These are phyloP conservation scores for Excoecaria cochinchinensis DNA, from an alignment of 345 rosid genomes.

Conservation along the genomic window DNA sequence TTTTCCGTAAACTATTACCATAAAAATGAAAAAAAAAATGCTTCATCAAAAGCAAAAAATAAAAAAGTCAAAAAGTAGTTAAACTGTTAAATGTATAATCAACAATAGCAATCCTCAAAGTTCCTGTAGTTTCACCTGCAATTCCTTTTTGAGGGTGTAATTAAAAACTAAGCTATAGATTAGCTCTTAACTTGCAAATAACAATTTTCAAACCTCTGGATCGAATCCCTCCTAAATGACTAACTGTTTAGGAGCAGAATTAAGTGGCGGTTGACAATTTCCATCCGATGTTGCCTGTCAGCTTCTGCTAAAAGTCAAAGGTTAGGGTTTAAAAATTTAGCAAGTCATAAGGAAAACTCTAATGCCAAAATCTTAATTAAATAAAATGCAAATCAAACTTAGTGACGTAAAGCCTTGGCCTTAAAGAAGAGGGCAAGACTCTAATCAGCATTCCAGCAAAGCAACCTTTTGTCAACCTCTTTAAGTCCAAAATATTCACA, in stretches of 20 bases:
- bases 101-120: not conserved
- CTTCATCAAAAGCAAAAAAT: no score
- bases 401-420: not conserved
- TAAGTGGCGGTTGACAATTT: not conserved
- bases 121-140: not conserved
- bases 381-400: slow-evolving; percentile 3
- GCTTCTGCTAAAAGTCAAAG: slow-evolving; percentile 11
- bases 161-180: not conserved
- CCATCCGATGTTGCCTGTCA: not conserved
- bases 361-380: not conserved
- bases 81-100: no score
- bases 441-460: slow-evolving; percentile 13
- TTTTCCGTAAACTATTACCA: no score
- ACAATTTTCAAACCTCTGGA: not conserved
- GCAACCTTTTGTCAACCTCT: slow-evolving; percentile 9
- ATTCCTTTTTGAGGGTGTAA: not conserved
- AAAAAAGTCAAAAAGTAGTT: no score
- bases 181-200: not conserved
- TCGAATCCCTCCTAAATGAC: not conserved
- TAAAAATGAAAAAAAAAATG: no score
- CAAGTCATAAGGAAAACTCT: not conserved
- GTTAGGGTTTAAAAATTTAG: not conserved
- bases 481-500: slow-evolving; percentile 22
- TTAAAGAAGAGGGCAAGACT: not conserved
- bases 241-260: not conserved